Conservation (phyloP, 192 early-diverging fungal genomes). For the Backusella parvicylindrica region DNA sequence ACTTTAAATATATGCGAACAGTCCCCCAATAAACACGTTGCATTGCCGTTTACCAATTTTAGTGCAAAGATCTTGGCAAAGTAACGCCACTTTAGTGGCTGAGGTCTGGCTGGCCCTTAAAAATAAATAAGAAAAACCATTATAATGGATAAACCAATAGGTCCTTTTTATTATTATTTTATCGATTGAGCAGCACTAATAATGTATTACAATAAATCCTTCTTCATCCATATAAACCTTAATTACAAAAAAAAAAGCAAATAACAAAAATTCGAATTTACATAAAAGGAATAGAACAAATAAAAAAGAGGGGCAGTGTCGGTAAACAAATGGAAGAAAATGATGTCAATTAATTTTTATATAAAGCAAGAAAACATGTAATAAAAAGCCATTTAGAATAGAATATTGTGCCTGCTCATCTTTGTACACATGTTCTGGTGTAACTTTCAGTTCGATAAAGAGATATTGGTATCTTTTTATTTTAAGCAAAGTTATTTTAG, state of each 20-base stretch:
- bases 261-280: neutral
- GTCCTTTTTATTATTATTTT: neutral
- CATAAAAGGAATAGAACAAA: neutral
- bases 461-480: neutral
- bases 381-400: neutral
- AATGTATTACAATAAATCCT: neutral
- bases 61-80: neutral
- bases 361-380: neutral
- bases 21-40: neutral
- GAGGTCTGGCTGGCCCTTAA: neutral
- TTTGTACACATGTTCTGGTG: neutral
- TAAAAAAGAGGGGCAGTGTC: neutral
- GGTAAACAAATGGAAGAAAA: neutral
- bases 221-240: neutral
- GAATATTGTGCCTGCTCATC: neutral
- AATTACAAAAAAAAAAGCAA: neutral
- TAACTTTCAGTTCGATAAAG: neutral
- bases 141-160: neutral
- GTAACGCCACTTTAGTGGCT: neutral
- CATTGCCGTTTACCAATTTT: neutral
- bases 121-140: neutral
- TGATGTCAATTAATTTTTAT: neutral
- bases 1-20: neutral
- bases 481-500: neutral
- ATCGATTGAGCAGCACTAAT: too few relatives aligned